Base-by-base conservation (phyloP, 2,329 filamentous ascomycete genomes). In the Zasmidium angulare region DNA sequence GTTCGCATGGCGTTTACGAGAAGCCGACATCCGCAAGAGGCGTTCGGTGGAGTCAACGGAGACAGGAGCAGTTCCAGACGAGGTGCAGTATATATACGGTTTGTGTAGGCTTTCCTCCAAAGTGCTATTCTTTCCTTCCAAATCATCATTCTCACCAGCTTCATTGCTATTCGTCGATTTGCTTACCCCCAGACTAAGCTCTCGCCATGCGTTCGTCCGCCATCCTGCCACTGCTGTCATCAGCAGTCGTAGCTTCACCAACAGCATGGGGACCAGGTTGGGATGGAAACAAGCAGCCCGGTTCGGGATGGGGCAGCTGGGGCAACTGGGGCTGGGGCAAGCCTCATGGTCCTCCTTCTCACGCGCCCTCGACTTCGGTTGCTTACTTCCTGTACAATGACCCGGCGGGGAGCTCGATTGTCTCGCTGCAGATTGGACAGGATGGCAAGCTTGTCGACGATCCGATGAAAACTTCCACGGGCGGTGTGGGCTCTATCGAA, bases 301-400 rank as follows among this genome's bases (percentile, higher is more conserved):
- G 36, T 17, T 43, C 7, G 36, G 36, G 36, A 43, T 43, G 36
- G 36, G 36, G 36, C 4, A 43, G 36, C 36, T 43, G 36, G 36
- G 36, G 36, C 36, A 17, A 17, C 36, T 43, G 36, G 36, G 36
- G 36, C 14, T 43, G 36, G 36, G 36, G 36, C 3, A 43, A 43
- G 36, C 36, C 36, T 43, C 36, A 43, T 43, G 36, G 36, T 17
- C n/a, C 36, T 43, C 36, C 36, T 3, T 17, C 36, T 10, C n/a
- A 43, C 14, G 6, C 12, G 9, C 12, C 12, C 6, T 43, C 36
- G 6, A 43, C 11, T 43, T 31, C 53, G 24, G 48, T 50, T 19
- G 48, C 48, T 11, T 50, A 50, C 22, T 50, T 50, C 22, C 48
- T 50, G 10, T 23, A 50, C 20, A 50, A 50, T 14, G 22, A 50